Evolutionary conservation across 768 basidiomycete species (phyloP), one percentile per base, ranked within the genome.

Genomic region (Termitomyces sp.): DNA sequence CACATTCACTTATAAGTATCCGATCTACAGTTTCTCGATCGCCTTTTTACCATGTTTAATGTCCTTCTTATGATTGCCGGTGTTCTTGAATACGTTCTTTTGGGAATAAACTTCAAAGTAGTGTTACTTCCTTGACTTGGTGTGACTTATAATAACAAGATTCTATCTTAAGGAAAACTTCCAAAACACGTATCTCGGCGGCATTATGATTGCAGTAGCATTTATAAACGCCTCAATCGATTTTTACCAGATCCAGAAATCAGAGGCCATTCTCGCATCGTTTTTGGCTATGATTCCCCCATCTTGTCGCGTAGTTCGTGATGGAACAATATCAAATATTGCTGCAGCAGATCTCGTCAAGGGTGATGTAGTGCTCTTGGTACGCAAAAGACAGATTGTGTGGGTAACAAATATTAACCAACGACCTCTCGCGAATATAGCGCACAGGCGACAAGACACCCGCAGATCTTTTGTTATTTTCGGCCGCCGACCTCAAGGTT

Each of bases 241-340:
- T 65, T 88, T 84, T 65, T 80, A 80, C 65, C 86, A 88, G 71
- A 76, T 86, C 29, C 86, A 88, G 69, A 88, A 86, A 62, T 85
- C 85, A 9, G 86, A 86, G 64, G 84, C 84, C 36, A 88, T 88
- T 60, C 73, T 88, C 4, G 85, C 85, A 4, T 84, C 83, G 2
- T 88, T 88, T 71, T 72, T 88, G 32, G 86, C 86, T 10, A 83
- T 88, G 83, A 88, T 88, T 47, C 86, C 86, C 15, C 86, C 86
- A 0, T 75, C 82, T 7, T 86, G 83, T 62, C 83, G 77, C 39
- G 84, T 83, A 25, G 70, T 88, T 49, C 80, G 86, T 40, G 81
- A 82, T 54, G 79, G 80, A 0, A 72, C 76, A 2, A 77, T 88
- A 51, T 63, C 68, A 29, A 76, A 77, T 5, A 76, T 85, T 45